A percentile compares a stretch with the other conserved stretches of the same genome.
phyloP scores from a whole-genome alignment of 495 filamentous ascomycete genomes.

The Daldinia caldariorum region DNA sequence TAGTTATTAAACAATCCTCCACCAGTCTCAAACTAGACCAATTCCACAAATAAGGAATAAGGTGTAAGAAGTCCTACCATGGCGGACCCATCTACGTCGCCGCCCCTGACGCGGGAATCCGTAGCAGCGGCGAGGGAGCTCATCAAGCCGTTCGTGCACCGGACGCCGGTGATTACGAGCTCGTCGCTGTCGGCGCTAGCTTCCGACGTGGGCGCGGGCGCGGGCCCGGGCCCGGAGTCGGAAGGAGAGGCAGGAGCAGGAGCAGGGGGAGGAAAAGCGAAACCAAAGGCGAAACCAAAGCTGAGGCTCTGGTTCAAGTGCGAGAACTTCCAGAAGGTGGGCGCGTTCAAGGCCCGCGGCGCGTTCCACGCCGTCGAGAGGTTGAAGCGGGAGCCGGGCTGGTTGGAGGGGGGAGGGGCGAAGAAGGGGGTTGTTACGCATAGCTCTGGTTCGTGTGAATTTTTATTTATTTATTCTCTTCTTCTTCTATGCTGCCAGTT shows the following conservation, averaged over 20 bases:
- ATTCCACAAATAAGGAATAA: not conserved
- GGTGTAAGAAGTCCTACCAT: slow-evolving; percentile 45
- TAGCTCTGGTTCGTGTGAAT: slow-evolving; percentile 72
- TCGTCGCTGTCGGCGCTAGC: slow-evolving; percentile 76
- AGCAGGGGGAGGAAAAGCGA: too few relatives aligned
- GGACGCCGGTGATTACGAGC: slow-evolving; percentile 83
- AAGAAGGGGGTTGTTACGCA: slow-evolving; percentile 87
- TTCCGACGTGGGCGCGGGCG: slow-evolving; percentile 63
- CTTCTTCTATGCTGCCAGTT: too few relatives aligned
- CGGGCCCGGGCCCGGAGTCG: not conserved
- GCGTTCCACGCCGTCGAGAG: slow-evolving; percentile 87
- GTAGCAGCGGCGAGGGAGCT: slow-evolving; percentile 74
- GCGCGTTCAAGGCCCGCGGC: slow-evolving; percentile 92
- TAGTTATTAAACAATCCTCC: not conserved
- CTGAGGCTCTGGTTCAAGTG: slow-evolving; percentile 93
- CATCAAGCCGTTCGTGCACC: slow-evolving; percentile 80
- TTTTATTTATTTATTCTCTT: slow-evolving; percentile 12
- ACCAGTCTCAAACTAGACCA: not conserved
- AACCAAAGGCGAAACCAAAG: slow-evolving; percentile 61
- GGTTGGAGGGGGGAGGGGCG: slow-evolving; percentile 59
- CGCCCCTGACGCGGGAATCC: slow-evolving; percentile 72
- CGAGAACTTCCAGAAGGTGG: slow-evolving; percentile 90
- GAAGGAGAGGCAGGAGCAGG: too few relatives aligned
- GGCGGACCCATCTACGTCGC: slow-evolving; percentile 60
- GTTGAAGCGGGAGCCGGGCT: slow-evolving; percentile 71